Percentiles rank a stretch among this genome's conserved stretches.
Conservation (phyloP, 2,329 filamentous ascomycete species). For the Aspergillus sp. region DNA sequence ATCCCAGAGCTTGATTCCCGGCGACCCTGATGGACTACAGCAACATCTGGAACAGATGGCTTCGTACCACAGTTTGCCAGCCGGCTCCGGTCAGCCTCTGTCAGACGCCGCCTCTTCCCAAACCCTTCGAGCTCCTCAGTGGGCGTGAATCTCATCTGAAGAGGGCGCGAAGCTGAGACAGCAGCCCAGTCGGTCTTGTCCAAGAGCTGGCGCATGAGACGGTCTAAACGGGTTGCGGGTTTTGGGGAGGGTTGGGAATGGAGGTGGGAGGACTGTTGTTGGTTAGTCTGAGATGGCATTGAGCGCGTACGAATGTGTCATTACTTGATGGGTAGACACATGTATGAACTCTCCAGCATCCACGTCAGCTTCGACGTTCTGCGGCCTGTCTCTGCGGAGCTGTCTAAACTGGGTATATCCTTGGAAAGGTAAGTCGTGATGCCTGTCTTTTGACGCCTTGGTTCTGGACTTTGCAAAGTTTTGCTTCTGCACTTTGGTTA, state of each 20-base stretch:
- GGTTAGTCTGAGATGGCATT: not conserved
- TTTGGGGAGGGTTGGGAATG: not conserved
- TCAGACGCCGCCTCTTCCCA: conserved; percentile 27
- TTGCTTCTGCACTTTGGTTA: conserved; percentile 21
- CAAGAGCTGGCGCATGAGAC: conserved; percentile 25
- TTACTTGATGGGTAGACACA: not conserved
- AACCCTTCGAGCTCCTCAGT: conserved; percentile 22
- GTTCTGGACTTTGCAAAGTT: conserved; percentile 24
- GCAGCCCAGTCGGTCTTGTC: conserved; percentile 30
- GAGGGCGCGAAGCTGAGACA: conserved; percentile 23
- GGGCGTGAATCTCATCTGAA: conserved; percentile 22
- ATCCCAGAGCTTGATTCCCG: conserved; percentile 1
- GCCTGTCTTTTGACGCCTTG: conserved; percentile 8
- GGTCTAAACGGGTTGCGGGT: conserved; percentile 10
- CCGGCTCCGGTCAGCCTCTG: conserved; percentile 20
- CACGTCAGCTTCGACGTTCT: not conserved
- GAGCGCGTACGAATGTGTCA: not conserved
- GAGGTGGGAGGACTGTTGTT: not conserved
- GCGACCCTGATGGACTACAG: conserved; percentile 2
- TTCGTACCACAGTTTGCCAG: conserved; percentile 6
- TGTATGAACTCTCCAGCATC: not conserved
- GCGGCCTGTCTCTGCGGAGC: not conserved
- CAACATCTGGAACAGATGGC: conserved; percentile 1
- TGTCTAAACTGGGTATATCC: conserved; percentile 4
- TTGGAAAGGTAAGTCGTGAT: conserved; percentile 8